These are phyloP conservation scores for Ophiocordyceps camponoti-leonardi DNA, from an alignment of 2,329 filamentous ascomycete genomes.

Conservation along the genomic window DNA sequence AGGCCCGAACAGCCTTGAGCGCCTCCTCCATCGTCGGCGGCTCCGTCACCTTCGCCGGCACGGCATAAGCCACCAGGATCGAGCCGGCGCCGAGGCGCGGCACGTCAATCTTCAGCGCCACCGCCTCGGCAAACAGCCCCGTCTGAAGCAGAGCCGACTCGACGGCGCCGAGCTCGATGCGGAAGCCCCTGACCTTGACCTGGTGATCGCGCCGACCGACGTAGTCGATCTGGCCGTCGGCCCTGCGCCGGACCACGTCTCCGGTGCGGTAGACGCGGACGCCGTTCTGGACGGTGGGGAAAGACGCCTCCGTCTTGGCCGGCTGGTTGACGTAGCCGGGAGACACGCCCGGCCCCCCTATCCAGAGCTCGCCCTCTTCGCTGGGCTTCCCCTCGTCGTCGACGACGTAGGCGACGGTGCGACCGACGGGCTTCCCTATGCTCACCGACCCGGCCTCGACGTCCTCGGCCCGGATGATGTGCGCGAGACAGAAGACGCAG, in stretches of 20 bases:
- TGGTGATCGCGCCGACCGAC: slow-evolving; percentile 9
- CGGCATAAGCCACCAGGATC: background rate
- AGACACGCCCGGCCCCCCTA: slow-evolving; percentile 1
- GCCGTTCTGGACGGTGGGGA: background rate
- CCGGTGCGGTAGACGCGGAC: slow-evolving; percentile 7
- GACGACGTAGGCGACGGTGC: background rate
- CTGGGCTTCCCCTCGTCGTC: background rate
- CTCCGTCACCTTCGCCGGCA: background rate
- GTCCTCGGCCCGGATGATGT: background rate
- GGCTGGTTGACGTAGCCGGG: background rate
- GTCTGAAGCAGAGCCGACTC: slow-evolving; percentile 2
- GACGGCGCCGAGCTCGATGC: slow-evolving; percentile 8
- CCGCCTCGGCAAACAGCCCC: background rate
- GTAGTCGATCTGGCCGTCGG: slow-evolving; percentile 8
- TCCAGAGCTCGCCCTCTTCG: slow-evolving; percentile 1
- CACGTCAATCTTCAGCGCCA: background rate
- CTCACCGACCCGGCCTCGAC: background rate
- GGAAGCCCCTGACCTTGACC: slow-evolving; percentile 10
- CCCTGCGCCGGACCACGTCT: slow-evolving; percentile 5
- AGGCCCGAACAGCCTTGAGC: background rate
- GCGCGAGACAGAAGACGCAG: background rate
- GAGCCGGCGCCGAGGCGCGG: background rate
- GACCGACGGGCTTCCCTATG: background rate
- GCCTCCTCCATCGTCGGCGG: background rate
- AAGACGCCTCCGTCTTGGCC: background rate